Percentiles rank a stretch among this genome's conserved stretches.
Evolutionary conservation across 495 filamentous ascomycete genomes (phyloP).

Genomic region (Lasiosphaeria miniovina): DNA sequence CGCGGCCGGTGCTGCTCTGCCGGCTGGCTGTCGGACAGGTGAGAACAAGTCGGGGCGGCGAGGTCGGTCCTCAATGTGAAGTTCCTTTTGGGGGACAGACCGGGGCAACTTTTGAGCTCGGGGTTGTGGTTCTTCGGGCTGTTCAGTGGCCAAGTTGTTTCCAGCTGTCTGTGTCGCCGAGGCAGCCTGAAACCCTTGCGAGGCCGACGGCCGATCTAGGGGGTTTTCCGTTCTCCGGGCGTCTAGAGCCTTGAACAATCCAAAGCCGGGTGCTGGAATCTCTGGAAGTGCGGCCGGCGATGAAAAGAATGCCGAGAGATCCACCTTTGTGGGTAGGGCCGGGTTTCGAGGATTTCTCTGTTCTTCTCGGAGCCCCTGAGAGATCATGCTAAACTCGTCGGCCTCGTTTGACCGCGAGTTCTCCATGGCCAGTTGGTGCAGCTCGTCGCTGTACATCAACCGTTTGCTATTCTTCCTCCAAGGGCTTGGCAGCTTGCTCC

Average conservation of each 20-base stretch:
- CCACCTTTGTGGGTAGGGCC: slow-evolving; percentile 24
- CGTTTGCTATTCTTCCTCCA: slow-evolving; percentile 38
- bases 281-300: slow-evolving; percentile 42
- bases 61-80: slow-evolving; percentile 21
- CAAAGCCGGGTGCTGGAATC: neutral
- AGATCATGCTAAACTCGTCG: slow-evolving; percentile 37
- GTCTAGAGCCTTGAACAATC: slow-evolving; percentile 10
- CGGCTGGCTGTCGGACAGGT: slow-evolving; percentile 19
- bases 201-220: neutral
- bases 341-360: slow-evolving; percentile 3
- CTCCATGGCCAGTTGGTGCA: slow-evolving; percentile 16
- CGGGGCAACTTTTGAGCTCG: slow-evolving; percentile 17
- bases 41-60: slow-evolving; percentile 24
- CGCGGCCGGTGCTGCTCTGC: neutral
- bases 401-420: slow-evolving; percentile 4
- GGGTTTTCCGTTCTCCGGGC: slow-evolving; percentile 1
- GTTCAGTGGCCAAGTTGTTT: slow-evolving; percentile 14
- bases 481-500: slow-evolving; percentile 43
- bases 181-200: neutral
- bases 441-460: slow-evolving; percentile 31
- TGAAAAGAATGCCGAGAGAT: slow-evolving; percentile 47
- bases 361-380: slow-evolving; percentile 14
- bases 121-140: slow-evolving; percentile 4
- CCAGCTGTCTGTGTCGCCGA: slow-evolving; percentile 7
- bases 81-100: slow-evolving; percentile 30